These are phyloP conservation scores for Alternaria atra DNA, from an alignment of 2,329 filamentous ascomycete genomes.

Conservation along the genomic window DNA sequence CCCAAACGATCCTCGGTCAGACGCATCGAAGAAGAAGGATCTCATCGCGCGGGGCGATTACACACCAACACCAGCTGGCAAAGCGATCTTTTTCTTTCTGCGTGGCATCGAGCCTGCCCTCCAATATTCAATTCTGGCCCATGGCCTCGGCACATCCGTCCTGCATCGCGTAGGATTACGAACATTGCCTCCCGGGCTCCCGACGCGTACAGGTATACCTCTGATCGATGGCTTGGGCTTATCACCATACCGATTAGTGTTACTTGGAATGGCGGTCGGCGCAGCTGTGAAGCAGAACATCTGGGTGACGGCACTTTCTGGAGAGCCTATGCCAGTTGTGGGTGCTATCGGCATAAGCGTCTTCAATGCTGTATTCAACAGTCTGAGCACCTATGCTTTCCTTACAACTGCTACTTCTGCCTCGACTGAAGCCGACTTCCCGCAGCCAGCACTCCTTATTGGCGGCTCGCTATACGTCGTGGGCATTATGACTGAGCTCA, in stretches of 20 bases:
- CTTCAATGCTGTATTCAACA: conserved; percentile 66
- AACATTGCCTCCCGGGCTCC: conserved; percentile 54
- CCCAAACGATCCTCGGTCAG: conserved; percentile 36
- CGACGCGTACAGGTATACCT: conserved; percentile 51
- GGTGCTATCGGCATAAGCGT: conserved; percentile 56
- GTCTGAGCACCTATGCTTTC: conserved; percentile 64
- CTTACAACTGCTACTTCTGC: conserved; percentile 60
- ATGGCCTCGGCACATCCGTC: conserved; percentile 53
- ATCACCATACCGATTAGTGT: conserved; percentile 60
- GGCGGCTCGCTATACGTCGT: conserved; percentile 61
- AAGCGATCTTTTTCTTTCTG: conserved; percentile 55
- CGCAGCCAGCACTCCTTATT: conserved; percentile 55
- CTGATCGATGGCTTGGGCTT: conserved; percentile 57
- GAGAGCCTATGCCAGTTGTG: conserved; percentile 60
- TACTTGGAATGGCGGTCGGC: conserved; percentile 64
- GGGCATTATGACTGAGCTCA: conserved; percentile 64
- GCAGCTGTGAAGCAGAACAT: conserved; percentile 65
- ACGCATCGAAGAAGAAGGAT: conserved; percentile 43
- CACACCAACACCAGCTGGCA: conserved; percentile 51
- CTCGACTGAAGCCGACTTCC: conserved; percentile 51
- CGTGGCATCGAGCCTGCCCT: conserved; percentile 59
- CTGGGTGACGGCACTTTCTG: conserved; percentile 59
- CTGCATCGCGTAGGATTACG: conserved; percentile 59
- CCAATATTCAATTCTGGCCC: conserved; percentile 60
- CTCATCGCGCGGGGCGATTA: conserved; percentile 55